phyloP scores from a whole-genome alignment of 805 yeast genomes.

The Kregervanrija pseudodelftensis region DNA sequence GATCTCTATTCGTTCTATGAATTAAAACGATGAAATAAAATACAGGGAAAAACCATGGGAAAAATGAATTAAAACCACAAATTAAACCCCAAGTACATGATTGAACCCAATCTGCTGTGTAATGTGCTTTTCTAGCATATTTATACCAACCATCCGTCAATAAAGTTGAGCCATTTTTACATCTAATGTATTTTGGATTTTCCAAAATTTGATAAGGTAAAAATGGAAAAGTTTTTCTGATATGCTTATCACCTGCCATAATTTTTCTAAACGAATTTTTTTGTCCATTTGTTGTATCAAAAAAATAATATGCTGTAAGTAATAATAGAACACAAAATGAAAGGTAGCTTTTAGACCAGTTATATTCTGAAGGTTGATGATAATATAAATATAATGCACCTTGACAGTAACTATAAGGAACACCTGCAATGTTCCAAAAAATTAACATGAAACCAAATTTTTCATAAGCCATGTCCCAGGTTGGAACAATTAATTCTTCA shows the following conservation, averaged over 20 bases:
- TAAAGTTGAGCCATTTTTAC: slow-evolving; percentile 77
- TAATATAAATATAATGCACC: slow-evolving; percentile 77
- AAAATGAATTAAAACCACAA: slow-evolving; percentile 80
- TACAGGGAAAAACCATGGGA: slow-evolving; percentile 94
- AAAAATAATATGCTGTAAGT: slow-evolving; percentile 76
- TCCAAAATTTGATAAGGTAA: slow-evolving; percentile 77
- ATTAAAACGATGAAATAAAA: slow-evolving; percentile 82
- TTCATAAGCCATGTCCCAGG: slow-evolving; percentile 99
- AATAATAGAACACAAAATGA: slow-evolving; percentile 47
- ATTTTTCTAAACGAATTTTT: slow-evolving; percentile 85
- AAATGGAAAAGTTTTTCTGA: slow-evolving; percentile 89
- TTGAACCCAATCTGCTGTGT: slow-evolving; percentile 90
- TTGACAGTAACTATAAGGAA: slow-evolving; percentile 96
- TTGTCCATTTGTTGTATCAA: slow-evolving; percentile 92
- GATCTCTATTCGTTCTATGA: slow-evolving; percentile 88
- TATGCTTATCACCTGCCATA: slow-evolving; percentile 68
- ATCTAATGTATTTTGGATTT: slow-evolving; percentile 78
- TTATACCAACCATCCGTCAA: slow-evolving; percentile 93
- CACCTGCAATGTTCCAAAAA: slow-evolving; percentile 99
- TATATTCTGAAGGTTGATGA: slow-evolving; percentile 80
- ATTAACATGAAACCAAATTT: slow-evolving; percentile 98
- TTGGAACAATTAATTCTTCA: slow-evolving; percentile 93
- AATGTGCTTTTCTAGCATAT: slow-evolving; percentile 89
- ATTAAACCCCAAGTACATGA: slow-evolving; percentile 85
- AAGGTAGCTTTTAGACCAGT: slow-evolving; percentile 61